phyloP scores from a whole-genome alignment of 768 basidiomycete species.

The Strobilomyces dryophilus region DNA sequence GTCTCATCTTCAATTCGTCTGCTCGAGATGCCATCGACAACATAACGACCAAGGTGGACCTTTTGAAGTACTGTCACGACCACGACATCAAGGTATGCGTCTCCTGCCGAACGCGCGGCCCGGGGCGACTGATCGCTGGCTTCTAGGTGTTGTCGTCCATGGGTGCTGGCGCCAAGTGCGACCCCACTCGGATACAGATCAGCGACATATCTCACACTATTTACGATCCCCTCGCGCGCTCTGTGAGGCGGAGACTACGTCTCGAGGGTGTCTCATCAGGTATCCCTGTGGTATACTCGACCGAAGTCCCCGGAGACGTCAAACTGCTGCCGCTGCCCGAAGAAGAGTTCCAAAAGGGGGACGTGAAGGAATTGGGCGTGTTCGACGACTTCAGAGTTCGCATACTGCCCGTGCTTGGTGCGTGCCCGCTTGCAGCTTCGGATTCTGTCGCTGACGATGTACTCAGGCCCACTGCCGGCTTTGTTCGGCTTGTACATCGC shows the following conservation, averaged over 20 bases:
- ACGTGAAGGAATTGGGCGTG: conserved; percentile 82
- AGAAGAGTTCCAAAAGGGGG: conserved; percentile 87
- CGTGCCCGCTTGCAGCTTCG: conserved; percentile 14
- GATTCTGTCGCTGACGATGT: background rate
- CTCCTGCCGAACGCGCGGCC: background rate
- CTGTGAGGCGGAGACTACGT: conserved; percentile 77
- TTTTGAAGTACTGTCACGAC: conserved; percentile 84
- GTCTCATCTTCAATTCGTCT: conserved; percentile 7
- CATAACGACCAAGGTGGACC: conserved; percentile 92
- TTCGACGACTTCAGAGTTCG: conserved; percentile 93
- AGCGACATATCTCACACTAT: conserved; percentile 89
- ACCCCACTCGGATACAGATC: conserved; percentile 94
- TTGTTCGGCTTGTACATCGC: conserved; percentile 90
- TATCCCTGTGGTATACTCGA: conserved; percentile 91
- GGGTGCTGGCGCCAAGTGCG: conserved; percentile 93
- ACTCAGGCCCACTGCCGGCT: conserved; percentile 61
- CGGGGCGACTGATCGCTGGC: background rate
- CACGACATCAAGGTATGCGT: conserved; percentile 66
- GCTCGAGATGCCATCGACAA: conserved; percentile 93
- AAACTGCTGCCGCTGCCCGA: conserved; percentile 87
- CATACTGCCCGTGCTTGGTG: conserved; percentile 87
- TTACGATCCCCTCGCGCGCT: conserved; percentile 92
- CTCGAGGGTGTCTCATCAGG: conserved; percentile 55
- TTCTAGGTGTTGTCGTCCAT: conserved; percentile 89
- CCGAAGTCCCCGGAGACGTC: conserved; percentile 87